These are phyloP conservation scores for Lentinula raphanica DNA, from an alignment of 768 basidiomycete genomes.

Conservation along the genomic window DNA sequence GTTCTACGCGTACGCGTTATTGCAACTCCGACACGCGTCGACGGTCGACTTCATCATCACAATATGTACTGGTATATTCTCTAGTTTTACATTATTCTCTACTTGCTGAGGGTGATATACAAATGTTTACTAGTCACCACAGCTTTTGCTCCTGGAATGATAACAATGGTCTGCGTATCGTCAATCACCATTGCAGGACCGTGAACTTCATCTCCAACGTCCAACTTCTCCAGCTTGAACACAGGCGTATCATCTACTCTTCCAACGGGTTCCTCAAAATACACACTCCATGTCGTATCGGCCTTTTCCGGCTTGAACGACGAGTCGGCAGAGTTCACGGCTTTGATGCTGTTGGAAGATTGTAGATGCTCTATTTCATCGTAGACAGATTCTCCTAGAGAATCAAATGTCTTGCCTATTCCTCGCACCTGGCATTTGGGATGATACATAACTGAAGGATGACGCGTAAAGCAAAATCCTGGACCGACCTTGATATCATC, in stretches of 20 bases:
- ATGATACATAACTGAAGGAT: neutral
- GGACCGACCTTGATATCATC: slow-evolving; percentile 79
- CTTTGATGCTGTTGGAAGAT: neutral
- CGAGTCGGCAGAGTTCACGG: neutral
- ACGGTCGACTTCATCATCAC: too few species aligned
- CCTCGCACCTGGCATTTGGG: slow-evolving; percentile 70
- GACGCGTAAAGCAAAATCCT: too few species aligned
- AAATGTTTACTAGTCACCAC: slow-evolving; percentile 44
- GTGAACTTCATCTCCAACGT: slow-evolving; percentile 62
- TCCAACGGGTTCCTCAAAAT: slow-evolving; percentile 71
- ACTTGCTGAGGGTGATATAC: slow-evolving; percentile 1
- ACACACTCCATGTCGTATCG: slow-evolving; percentile 59
- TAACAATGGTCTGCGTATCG: slow-evolving; percentile 89
- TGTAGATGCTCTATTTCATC: slow-evolving; percentile 54
- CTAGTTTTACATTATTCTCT: too few species aligned
- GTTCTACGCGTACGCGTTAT: neutral
- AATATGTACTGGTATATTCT: too few species aligned
- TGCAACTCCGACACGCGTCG: too few species aligned
- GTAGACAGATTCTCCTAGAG: slow-evolving; percentile 74
- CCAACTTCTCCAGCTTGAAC: slow-evolving; percentile 60
- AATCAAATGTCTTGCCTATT: slow-evolving; percentile 85
- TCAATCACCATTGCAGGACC: slow-evolving; percentile 96
- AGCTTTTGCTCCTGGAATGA: slow-evolving; percentile 69
- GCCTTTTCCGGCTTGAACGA: slow-evolving; percentile 31
- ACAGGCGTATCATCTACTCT: slow-evolving; percentile 78